Conservation (phyloP, 805 yeast species). For the Ogataea methanolica region DNA sequence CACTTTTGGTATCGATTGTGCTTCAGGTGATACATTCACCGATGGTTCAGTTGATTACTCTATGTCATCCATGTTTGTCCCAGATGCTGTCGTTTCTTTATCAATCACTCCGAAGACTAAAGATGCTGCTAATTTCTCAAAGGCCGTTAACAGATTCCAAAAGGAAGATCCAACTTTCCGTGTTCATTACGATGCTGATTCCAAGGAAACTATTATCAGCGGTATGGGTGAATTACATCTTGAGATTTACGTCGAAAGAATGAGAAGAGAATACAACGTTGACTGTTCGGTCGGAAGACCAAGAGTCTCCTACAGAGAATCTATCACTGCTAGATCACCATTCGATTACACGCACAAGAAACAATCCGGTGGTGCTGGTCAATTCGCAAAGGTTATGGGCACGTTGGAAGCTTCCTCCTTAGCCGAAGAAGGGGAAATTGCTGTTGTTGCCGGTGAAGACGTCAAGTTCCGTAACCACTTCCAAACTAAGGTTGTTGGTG, state of each 20-base stretch:
- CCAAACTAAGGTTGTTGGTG: constrained; percentile 89
- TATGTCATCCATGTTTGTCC: constrained; percentile 98
- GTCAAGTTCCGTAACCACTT: constrained; percentile 55
- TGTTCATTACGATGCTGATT: constrained; percentile 83
- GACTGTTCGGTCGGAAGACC: constrained; percentile 96
- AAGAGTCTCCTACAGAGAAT: constrained; percentile 96
- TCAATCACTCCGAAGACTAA: constrained; percentile 84
- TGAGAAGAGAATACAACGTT: constrained; percentile 94
- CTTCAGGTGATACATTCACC: constrained; percentile 97
- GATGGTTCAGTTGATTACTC: constrained; percentile 77
- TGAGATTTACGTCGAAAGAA: constrained; percentile 97
- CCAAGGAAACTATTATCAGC: constrained; percentile 89
- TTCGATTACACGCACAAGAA: constrained; percentile 96
- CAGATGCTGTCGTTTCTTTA: constrained; percentile 96
- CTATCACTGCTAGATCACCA: constrained; percentile 64
- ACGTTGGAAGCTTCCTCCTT: constrained; percentile 48
- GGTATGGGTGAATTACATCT: constrained; percentile 99
- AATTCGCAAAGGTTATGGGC: constrained; percentile 95
- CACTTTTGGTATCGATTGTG: constrained; percentile 97
- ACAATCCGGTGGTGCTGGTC: constrained; percentile 99
- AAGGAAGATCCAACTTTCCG: constrained; percentile 99
- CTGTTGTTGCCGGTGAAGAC: constrained; percentile 26
- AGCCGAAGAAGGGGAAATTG: constrained; percentile 42
- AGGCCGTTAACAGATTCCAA: constrained; percentile 96
- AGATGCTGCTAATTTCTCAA: constrained; percentile 86